phyloP scores from a whole-genome alignment of 345 rosid species.

The Carallia pectinifolia region DNA sequence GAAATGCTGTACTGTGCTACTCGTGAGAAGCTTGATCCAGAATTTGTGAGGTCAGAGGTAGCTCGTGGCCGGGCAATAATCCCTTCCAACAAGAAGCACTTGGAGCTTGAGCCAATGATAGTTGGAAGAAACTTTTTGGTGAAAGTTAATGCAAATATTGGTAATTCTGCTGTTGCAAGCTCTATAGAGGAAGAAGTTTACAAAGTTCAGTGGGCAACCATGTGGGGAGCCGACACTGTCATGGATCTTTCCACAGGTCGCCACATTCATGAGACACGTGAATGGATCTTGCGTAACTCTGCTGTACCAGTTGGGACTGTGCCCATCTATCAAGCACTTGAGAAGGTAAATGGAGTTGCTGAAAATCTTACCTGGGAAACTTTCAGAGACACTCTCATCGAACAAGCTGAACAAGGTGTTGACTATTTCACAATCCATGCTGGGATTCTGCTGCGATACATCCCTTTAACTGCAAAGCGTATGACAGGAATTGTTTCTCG shows the following conservation, averaged over 20 bases:
- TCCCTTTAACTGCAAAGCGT: conserved; percentile 89
- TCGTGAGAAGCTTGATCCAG: conserved; percentile 95
- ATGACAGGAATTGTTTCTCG: conserved; percentile 98
- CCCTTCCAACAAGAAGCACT: conserved; percentile 95
- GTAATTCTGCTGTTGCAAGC: conserved; percentile 94
- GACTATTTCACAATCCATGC: conserved; percentile 98
- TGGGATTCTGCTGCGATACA: conserved; percentile 84
- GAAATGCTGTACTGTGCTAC: conserved; percentile 89
- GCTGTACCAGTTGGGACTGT: conserved; percentile 97
- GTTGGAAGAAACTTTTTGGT: conserved; percentile 95
- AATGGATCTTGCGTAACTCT: conserved; percentile 92
- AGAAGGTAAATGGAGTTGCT: conserved; percentile 89
- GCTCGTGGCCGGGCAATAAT: conserved; percentile 96
- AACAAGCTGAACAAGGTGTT: conserved; percentile 99
- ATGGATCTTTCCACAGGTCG: conserved; percentile 99
- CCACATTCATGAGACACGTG: conserved; percentile 98
- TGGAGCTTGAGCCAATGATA: conserved; percentile 95
- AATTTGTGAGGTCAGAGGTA: conserved; percentile 94
- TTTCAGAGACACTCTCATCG: conserved; percentile 84
- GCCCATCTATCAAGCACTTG: conserved; percentile 98
- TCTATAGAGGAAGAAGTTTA: conserved; percentile 98
- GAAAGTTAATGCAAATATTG: conserved; percentile 96
- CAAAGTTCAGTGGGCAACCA: conserved; percentile 99
- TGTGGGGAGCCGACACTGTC: conserved; percentile 99
- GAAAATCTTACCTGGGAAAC: conserved; percentile 94